Conservation (phyloP, 169 alveolate genomes). For the Babesia bigemina region DNA sequence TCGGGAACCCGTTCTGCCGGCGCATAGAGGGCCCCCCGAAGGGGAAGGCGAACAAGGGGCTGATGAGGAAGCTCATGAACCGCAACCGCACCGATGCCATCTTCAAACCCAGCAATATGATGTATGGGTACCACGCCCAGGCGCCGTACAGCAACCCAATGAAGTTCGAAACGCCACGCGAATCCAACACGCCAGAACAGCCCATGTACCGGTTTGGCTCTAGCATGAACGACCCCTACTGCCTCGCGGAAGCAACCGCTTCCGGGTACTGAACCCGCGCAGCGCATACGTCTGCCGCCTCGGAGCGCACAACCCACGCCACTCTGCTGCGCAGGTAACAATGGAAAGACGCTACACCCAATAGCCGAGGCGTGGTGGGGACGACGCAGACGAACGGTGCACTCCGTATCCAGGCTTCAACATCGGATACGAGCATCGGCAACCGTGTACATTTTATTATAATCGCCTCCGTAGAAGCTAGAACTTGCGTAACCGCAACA, state of each 20-base stretch:
- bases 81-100: slow-evolving; percentile 1
- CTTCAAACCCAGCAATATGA: not conserved
- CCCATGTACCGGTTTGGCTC: slow-evolving; percentile 30
- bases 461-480: slow-evolving; percentile 11
- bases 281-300: not conserved
- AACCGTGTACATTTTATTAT: slow-evolving; percentile 1
- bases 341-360: not conserved
- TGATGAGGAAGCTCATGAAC: slow-evolving; percentile 37
- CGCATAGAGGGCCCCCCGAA: slow-evolving; percentile 73
- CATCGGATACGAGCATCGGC: slow-evolving; percentile 20
- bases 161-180: not conserved
- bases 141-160: not conserved
- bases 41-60: slow-evolving; percentile 67
- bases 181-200: not conserved
- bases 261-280: not conserved
- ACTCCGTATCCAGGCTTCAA: slow-evolving; percentile 20
- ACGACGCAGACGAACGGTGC: not conserved
- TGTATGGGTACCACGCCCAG: slow-evolving; percentile 9
- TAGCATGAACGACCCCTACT: slow-evolving; percentile 27
- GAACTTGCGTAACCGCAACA: not conserved
- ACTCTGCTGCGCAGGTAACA: not conserved
- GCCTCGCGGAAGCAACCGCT: slow-evolving; percentile 7
- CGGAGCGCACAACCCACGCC: not conserved
- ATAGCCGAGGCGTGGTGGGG: not conserved
- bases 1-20: slow-evolving; percentile 69